These are phyloP conservation scores for Arabidopsis hybrid DNA, from an alignment of 441 rosid species.

Conservation along the genomic window DNA sequence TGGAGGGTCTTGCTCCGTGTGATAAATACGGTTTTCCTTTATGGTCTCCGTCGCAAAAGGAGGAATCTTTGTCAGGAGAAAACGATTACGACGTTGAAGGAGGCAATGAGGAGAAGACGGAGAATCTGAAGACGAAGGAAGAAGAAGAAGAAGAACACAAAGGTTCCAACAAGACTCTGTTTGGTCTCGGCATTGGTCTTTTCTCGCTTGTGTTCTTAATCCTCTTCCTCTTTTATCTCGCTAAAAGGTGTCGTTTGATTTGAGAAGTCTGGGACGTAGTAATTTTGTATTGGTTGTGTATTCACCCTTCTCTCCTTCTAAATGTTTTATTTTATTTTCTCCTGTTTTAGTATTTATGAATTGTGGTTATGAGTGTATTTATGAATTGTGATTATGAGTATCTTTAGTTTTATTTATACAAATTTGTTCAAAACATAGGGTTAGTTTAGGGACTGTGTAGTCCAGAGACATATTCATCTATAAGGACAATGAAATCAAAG, in stretches of 20 bases:
- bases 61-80: slow-evolving; percentile 1
- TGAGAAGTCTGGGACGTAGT: background rate
- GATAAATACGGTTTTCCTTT: slow-evolving; percentile 2
- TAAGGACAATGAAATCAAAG: background rate
- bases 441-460: no score
- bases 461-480: no score
- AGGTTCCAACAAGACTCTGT: background rate
- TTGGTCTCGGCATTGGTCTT: background rate
- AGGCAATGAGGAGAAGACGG: background rate
- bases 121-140: background rate
- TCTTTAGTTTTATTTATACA: no score
- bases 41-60: slow-evolving; percentile 1
- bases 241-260: background rate
- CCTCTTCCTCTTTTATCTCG: background rate
- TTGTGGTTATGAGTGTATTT: no score
- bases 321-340: background rate
- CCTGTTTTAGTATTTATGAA: background rate
- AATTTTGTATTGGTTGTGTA: no score
- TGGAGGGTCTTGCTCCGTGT: slow-evolving; percentile 1
- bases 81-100: slow-evolving; percentile 1
- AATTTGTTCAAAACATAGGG: no score
- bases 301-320: background rate
- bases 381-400: no score
- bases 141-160: slow-evolving; percentile 3
- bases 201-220: background rate